phyloP scores from a whole-genome alignment of 2,329 filamentous ascomycete genomes.

The Cladophialophora chaetospira region DNA sequence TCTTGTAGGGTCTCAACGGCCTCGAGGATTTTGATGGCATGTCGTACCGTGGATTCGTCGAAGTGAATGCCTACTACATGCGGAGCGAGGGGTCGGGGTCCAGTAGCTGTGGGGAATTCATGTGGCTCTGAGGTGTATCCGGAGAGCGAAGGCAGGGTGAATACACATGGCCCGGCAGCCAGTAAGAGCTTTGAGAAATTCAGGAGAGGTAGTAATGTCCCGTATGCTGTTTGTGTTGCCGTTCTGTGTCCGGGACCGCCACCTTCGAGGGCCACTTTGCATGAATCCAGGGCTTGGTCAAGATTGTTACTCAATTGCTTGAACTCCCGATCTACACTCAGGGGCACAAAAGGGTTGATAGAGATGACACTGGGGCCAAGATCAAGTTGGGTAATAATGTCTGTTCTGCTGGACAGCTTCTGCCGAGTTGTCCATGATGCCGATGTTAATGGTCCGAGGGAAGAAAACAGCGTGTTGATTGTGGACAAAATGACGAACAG shows the following conservation, averaged over 20 bases:
- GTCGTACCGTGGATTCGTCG: background rate
- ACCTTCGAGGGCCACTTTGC: background rate
- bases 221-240: background rate
- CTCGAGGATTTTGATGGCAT: conserved; percentile 3
- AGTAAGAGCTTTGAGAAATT: background rate
- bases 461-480: background rate
- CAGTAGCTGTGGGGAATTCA: background rate
- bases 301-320: background rate
- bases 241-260: background rate
- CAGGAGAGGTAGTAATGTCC: background rate
- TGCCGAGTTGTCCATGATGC: background rate
- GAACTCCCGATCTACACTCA: conserved; percentile 5
- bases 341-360: background rate
- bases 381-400: background rate
- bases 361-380: background rate
- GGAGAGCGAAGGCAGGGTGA: background rate
- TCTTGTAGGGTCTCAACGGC: background rate
- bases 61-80: background rate
- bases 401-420: background rate
- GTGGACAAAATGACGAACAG: background rate
- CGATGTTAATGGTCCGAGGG: conserved; percentile 2
- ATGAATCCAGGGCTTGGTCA: background rate
- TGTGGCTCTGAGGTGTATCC: conserved; percentile 6
- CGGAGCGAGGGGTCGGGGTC: background rate
- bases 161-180: background rate